Evolutionary conservation across 352 stramenopile genomes (phyloP), one percentile per base, ranked within the genome.

Genomic region (Pythium aristosporum): DNA sequence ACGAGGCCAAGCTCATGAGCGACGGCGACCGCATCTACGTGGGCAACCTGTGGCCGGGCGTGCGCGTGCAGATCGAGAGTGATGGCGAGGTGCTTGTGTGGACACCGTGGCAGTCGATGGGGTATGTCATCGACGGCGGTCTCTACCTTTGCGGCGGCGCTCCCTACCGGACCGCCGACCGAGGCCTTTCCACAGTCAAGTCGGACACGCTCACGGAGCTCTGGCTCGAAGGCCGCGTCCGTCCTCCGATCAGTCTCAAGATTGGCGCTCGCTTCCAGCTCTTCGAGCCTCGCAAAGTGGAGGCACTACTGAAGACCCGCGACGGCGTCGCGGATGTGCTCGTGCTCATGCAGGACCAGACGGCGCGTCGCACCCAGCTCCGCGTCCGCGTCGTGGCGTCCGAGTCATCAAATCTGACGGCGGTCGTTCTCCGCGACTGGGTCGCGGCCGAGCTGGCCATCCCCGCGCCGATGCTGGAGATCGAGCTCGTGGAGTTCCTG

Each of bases 91-190:
- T 94, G 23, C 64, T 82, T 25, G 77, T 94, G n/a, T 76, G 71
- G 56, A 94, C 87, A 12, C 87, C 87, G 15, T 96, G 86, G 85
- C 85, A 94, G 60, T 82, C 78, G 25, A 58, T 82, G 28, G 87
- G 87, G 0, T 96, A 96, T 65, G 77, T 94, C 5, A 75, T 76
- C 32, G 54, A 85, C 18, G 48, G 72, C n/a, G 43, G 55, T 20
- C 69, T 96, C 5, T 57, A 80, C 37, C 76, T 74, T 30, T 81
- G 80, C 52, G 47, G 76, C 44, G 68, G 63, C 21, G 61, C 65
- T 13, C 67, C 59, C 6, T 79, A 88, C 65, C 67, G 74, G 51
- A 92, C 84, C 10, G 83, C 76, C 15, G 87, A 96, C 37, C 67
- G 81, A 50, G 85, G 84, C 1, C 51, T 63, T 32, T 28, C 78